These are phyloP conservation scores for Arthroderma uncinatum DNA, from an alignment of 2,329 filamentous ascomycete species.

Conservation along the genomic window DNA sequence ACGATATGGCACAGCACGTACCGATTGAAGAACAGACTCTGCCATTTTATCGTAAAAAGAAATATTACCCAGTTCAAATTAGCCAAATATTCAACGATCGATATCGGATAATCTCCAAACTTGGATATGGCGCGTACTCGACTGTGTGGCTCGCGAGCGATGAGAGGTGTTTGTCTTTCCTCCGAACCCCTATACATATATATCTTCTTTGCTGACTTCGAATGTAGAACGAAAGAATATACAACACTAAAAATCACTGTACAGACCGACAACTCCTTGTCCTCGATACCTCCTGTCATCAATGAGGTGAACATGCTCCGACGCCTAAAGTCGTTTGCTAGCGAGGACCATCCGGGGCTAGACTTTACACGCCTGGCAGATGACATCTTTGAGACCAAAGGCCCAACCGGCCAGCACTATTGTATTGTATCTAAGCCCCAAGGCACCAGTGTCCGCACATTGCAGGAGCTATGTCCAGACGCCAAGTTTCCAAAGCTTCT, in stretches of 20 bases:
- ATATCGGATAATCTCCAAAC: conserved; percentile 19
- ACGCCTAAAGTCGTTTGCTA: conserved; percentile 13
- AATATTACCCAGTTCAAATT: conserved; percentile 19
- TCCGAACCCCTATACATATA: not conserved
- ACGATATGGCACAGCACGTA: not conserved
- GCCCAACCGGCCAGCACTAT: conserved; percentile 13
- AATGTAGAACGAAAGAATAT: conserved; percentile 13
- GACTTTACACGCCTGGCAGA: conserved; percentile 19
- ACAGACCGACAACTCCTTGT: conserved; percentile 1
- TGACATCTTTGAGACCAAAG: conserved; percentile 19
- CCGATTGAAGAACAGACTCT: conserved; percentile 11
- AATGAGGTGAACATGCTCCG: conserved; percentile 19
- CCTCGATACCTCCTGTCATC: conserved; percentile 9
- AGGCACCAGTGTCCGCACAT: conserved; percentile 18
- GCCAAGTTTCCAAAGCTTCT: conserved; percentile 16
- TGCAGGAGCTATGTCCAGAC: conserved; percentile 18
- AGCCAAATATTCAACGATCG: conserved; percentile 17
- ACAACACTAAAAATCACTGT: conserved; percentile 18
- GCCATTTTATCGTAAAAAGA: conserved; percentile 15
- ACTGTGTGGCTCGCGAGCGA: conserved; percentile 21
- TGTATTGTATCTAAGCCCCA: conserved; percentile 21
- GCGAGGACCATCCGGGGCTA: conserved; percentile 14
- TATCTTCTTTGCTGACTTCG: not conserved
- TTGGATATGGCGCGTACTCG: conserved; percentile 20
- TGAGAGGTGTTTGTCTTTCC: conserved; percentile 7